Conservation (phyloP, 169 alveolate species). For the Plasmodium coatneyi region DNA sequence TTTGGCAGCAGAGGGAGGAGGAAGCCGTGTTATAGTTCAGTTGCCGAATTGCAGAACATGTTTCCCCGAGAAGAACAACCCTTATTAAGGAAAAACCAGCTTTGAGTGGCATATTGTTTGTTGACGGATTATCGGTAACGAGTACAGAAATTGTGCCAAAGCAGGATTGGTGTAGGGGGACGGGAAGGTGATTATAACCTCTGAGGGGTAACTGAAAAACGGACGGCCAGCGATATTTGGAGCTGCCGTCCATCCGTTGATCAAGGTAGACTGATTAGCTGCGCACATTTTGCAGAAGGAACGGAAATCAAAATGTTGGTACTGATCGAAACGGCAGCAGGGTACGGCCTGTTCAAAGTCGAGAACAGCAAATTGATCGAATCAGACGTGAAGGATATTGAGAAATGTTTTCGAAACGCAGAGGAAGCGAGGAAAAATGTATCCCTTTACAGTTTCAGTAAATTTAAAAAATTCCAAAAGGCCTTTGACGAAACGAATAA, state of each 20-base stretch:
- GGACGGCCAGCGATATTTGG: neutral
- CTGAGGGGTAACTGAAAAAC: neutral
- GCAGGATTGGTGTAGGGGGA: neutral
- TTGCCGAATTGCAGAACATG: neutral
- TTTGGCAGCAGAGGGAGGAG: neutral
- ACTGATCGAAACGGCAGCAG: constrained; percentile 99
- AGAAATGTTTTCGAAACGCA: constrained; percentile 88
- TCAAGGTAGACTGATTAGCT: neutral
- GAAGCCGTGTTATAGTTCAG: neutral
- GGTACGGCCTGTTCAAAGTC: constrained; percentile 97
- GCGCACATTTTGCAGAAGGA: neutral
- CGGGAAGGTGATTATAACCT: neutral
- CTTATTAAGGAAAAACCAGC: neutral
- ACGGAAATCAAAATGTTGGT: constrained; percentile 91
- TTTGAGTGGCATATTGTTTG: neutral
- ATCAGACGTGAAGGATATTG: constrained; percentile 89
- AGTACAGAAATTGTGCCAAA: neutral
- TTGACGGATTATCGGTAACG: neutral
- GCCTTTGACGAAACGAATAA: constrained; percentile 84
- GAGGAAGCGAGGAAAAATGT: constrained; percentile 89
- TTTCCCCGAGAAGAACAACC: neutral
- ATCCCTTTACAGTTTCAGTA: constrained; percentile 65
- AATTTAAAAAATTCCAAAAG: constrained; percentile 70
- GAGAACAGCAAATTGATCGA: constrained; percentile 91
- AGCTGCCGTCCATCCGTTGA: neutral